A percentile compares a stretch with the other conserved stretches of the same genome.
Conservation (phyloP, 2,329 filamentous ascomycete species). For the Fusarium sp. region DNA sequence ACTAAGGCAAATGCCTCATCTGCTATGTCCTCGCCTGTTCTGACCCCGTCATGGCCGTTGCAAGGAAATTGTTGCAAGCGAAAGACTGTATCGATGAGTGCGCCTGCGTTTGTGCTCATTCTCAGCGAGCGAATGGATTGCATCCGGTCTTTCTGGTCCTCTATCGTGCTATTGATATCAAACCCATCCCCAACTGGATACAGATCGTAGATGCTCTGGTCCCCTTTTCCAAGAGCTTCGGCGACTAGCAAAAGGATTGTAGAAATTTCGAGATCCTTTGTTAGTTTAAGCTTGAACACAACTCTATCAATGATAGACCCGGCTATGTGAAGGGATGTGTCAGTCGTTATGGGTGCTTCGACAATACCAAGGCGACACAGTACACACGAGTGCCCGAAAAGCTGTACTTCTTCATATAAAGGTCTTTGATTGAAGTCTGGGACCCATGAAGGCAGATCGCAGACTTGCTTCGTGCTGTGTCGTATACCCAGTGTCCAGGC, state of each 20-base stretch:
- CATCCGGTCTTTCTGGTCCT: no score
- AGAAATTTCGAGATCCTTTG: not conserved
- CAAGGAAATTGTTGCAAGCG: no score
- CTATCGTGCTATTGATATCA: not conserved
- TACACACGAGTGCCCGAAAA: not conserved
- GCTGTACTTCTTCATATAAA: not conserved
- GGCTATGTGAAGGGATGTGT: not conserved
- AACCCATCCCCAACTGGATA: not conserved
- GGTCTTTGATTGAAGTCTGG: not conserved
- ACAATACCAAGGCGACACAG: not conserved
- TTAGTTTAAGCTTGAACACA: not conserved
- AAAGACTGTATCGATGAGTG: not conserved
- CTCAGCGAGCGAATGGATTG: no score
- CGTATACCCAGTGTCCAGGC: not conserved
- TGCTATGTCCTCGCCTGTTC: no score
- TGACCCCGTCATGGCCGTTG: not conserved
- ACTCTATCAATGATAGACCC: not conserved
- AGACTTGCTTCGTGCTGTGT: not conserved
- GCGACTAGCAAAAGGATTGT: not conserved
- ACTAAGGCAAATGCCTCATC: not conserved
- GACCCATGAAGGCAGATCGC: not conserved
- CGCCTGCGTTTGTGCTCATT: not conserved
- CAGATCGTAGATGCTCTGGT: not conserved
- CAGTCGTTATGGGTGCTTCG: not conserved
- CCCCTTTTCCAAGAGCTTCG: not conserved